Evolutionary conservation across 257 asterid genomes (phyloP), one percentile per base, ranked within the genome.

Genomic region (Solanum commersonii): DNA sequence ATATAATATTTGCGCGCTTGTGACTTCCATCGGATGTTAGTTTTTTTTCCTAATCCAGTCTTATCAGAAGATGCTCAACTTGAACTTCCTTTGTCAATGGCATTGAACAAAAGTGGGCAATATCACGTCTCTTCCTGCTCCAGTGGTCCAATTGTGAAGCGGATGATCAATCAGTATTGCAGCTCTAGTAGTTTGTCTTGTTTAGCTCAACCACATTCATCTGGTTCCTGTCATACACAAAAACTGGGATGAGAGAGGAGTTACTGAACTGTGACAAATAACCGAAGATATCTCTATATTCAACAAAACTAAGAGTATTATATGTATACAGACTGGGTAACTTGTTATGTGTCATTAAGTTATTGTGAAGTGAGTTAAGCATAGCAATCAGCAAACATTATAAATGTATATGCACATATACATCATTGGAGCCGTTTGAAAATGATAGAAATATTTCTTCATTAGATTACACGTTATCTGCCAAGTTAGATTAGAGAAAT

Each of bases 11-110:
- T 77, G 60, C 1, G 83, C 83, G 18, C 13, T 40, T 8, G 7
- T 77, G 34, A 40, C 60, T 40, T 78, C 35, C 34, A 78, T 14
- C 35, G 15, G 60, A n/a, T 40, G 5, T 44, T 44, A 44, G 52
- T 13, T 42, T 27, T 15, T 15, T 15, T 18, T 37, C 42, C 89
- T 72, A 95, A 87, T 97, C 98, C 59, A 95, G 94, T 87, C 99
- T 94, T 92, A 93, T 94, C 87, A 94, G 87, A 11, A 97, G 90
- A 89, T 97, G 96, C 91, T 93, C 91, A 33, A 95, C 93, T 92
- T 97, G 98, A 71, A 97, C 99, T 92, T 95, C 95, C 93, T 97
- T 97, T 2, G 98, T 97, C 87, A 96, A 88, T 15, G 99, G 99
- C 99, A 97, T 9, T 73, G 29, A 12, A 60, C 31, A 29, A 60